Base-by-base conservation (phyloP, 2,329 filamentous ascomycete genomes). In the Zymoseptoria passerinii region DNA sequence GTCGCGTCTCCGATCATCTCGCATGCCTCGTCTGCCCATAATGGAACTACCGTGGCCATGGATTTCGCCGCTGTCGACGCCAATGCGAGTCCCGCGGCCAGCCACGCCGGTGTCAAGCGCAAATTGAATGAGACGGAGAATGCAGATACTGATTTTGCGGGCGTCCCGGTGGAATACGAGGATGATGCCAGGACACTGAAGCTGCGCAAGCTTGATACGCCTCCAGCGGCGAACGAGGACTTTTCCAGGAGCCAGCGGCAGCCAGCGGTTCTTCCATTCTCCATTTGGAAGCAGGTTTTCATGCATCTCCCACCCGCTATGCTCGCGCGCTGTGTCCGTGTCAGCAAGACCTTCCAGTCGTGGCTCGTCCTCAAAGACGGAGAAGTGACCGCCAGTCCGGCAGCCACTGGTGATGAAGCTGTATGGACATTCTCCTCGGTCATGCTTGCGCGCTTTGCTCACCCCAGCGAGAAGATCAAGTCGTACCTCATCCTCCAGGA, bases 231-330 rank as follows among this genome's bases (percentile, higher is more conserved):
- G 10, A 8, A 35, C 18, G 51, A 56, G 20, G n/a, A 40, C 16
- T 35, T 48, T 19, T 19, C 54, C n/a, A 28, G 28, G 28, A 54
- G 23, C 16, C 23, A 35, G 28, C 55, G 58, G 48, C 28, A 44
- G 29, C n/a, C 48, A 50, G 54, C 57, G 16, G 59, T 53, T 28
- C 56, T 66, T 18, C 59, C 67, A 18, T 48, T 61, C 2, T 67
- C 67, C 48, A 35, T 70, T n/a, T 71, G 68, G 68, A 71, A 73
- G 61, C 67, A 70, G 49, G 59, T 72, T 27, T 71, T 72, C 58
- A 52, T 65, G 19, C 63, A 66, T 50, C 61, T 72, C 8, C 64
- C 71, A 23, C 70, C 71, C 28, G 65, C 66, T 40, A 66, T 68
- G 61, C 70, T 73, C 19, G 63, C 60, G 52, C 66, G 67, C 27